phyloP scores from a whole-genome alignment of 345 rosid species.

The Acer saccharum region DNA sequence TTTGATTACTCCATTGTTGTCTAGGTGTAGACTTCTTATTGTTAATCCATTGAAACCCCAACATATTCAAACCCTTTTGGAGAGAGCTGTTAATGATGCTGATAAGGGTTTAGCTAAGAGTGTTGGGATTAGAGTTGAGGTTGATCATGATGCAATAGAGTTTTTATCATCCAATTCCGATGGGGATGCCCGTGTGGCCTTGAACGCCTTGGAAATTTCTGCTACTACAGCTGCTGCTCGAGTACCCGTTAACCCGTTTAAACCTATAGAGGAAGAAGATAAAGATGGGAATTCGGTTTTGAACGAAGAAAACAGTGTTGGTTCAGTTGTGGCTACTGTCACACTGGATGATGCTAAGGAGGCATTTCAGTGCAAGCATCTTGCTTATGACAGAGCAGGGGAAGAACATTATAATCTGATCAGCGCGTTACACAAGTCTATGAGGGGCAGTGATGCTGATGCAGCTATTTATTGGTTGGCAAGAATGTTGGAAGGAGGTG shows the following conservation, averaged over 20 bases:
- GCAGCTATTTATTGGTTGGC: slow-evolving; percentile 86
- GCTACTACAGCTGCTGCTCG: slow-evolving; percentile 61
- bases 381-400: slow-evolving; percentile 79
- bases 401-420: slow-evolving; percentile 85
- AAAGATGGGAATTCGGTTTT: neutral
- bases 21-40: slow-evolving; percentile 71
- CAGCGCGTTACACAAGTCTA: slow-evolving; percentile 85
- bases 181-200: slow-evolving; percentile 83
- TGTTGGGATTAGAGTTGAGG: slow-evolving; percentile 35
- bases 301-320: slow-evolving; percentile 10
- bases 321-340: slow-evolving; percentile 24
- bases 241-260: slow-evolving; percentile 1
- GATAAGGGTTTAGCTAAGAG: slow-evolving; percentile 49
- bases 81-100: slow-evolving; percentile 47
- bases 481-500: slow-evolving; percentile 86
- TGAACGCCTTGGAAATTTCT: slow-evolving; percentile 74
- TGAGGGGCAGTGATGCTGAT: slow-evolving; percentile 78
- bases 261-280: neutral
- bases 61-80: slow-evolving; percentile 50
- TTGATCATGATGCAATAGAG: slow-evolving; percentile 46
- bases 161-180: slow-evolving; percentile 67
- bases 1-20: slow-evolving; percentile 73
- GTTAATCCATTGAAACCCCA: slow-evolving; percentile 63
- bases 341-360: slow-evolving; percentile 75
- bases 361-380: slow-evolving; percentile 78